These are phyloP conservation scores for Aquilaria agallochum DNA, from an alignment of 441 rosid species.

Conservation along the genomic window DNA sequence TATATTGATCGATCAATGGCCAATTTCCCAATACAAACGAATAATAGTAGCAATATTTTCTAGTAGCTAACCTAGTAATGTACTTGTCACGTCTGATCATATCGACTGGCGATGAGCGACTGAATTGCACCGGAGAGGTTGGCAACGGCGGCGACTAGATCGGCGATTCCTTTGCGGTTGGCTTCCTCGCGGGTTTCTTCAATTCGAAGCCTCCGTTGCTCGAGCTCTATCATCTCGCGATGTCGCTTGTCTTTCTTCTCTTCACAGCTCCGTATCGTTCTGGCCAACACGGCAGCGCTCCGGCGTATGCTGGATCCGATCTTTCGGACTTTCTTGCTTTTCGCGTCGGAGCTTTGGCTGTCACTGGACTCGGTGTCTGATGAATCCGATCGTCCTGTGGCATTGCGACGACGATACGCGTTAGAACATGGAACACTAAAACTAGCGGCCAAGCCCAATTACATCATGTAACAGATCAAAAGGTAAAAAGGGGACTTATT, in stretches of 20 bases:
- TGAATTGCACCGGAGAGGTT: slow-evolving; percentile 35
- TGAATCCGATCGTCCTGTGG: slow-evolving; percentile 19
- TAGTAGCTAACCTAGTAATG: too few species aligned
- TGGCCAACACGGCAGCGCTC: slow-evolving; percentile 26
- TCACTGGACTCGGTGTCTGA: slow-evolving; percentile 26
- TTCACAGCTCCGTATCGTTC: slow-evolving; percentile 25
- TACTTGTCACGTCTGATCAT: slow-evolving; percentile 15
- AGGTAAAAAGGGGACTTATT: not conserved
- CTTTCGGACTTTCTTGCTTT: slow-evolving; percentile 18
- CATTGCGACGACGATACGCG: not conserved
- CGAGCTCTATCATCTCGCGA: slow-evolving; percentile 26
- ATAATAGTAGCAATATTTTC: too few species aligned
- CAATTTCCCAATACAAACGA: too few species aligned
- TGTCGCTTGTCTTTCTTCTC: slow-evolving; percentile 36
- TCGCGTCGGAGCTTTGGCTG: not conserved
- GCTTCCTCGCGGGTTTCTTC: slow-evolving; percentile 28
- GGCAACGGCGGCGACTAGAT: slow-evolving; percentile 25
- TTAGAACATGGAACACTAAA: too few species aligned
- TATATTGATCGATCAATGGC: too few species aligned
- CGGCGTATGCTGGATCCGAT: slow-evolving; percentile 24
- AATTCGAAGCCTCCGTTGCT: slow-evolving; percentile 28
- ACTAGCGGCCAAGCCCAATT: too few species aligned
- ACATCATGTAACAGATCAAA: not conserved
- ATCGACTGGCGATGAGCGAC: slow-evolving; percentile 22
- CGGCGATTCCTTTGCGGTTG: slow-evolving; percentile 23